Evolutionary conservation across 352 stramenopile species (phyloP).

Genomic region (Globisporangium apiculatum): DNA sequence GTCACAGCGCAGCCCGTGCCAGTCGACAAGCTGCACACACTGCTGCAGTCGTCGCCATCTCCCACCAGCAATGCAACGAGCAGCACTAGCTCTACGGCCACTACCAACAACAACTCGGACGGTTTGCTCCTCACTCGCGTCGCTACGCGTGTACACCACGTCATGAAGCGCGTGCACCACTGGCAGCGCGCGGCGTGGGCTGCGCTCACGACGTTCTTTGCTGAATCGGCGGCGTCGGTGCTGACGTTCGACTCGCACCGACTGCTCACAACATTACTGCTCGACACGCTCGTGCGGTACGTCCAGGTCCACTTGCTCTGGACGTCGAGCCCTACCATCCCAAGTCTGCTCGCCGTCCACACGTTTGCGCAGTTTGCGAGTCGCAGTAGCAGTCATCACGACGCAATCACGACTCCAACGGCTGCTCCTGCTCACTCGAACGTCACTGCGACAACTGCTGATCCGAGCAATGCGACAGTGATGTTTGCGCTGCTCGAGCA

Average conservation of each 20-base stretch:
- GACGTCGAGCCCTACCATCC: conserved; percentile 35
- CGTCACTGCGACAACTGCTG: no score
- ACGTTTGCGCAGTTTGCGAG: conserved; percentile 23
- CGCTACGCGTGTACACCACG: conserved; percentile 28
- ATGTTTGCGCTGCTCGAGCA: conserved; percentile 27
- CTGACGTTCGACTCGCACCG: conserved; percentile 51
- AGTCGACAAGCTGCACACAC: conserved; percentile 19
- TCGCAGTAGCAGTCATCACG: neutral
- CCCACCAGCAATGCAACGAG: conserved; percentile 3
- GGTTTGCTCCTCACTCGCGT: conserved; percentile 16
- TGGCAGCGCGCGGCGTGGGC: conserved; percentile 55
- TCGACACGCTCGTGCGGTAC: conserved; percentile 43
- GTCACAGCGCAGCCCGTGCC: conserved; percentile 14
- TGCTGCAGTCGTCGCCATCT: conserved; percentile 7
- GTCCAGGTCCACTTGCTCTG: conserved; percentile 59
- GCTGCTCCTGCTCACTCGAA: neutral
- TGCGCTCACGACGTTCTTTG: conserved; percentile 32
- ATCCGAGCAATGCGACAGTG: neutral
- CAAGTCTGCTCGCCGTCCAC: conserved; percentile 40
- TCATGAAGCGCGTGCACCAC: conserved; percentile 60
- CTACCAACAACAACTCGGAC: neutral
- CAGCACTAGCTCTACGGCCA: neutral
- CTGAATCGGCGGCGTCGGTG: conserved; percentile 10
- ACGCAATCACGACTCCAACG: no score
- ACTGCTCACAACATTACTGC: conserved; percentile 40